A percentile compares a stretch with the other conserved stretches of the same genome.
Evolutionary conservation across 2,329 filamentous ascomycete genomes (phyloP).

Genomic region (Ramularia endophylla): DNA sequence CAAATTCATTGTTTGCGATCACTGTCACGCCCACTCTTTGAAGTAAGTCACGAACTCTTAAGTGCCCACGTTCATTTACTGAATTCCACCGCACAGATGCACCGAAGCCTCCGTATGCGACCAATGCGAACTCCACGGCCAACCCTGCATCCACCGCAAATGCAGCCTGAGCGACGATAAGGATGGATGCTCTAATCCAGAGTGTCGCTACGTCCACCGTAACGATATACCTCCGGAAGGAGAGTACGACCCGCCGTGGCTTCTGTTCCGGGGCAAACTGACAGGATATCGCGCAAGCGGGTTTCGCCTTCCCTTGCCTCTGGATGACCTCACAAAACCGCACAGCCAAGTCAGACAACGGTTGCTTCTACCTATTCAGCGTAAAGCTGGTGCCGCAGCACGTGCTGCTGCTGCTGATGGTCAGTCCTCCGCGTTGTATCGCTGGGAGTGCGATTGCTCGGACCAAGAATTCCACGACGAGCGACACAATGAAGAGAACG

Average conservation of each 20-base stretch:
- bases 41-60: too few relatives aligned
- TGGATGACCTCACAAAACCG: too few relatives aligned
- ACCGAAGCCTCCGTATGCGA: constrained; percentile 15
- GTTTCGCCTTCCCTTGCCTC: too few relatives aligned
- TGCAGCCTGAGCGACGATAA: constrained; percentile 4
- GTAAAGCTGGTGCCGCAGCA: too few relatives aligned
- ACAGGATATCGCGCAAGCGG: neutral
- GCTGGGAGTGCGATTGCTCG: too few relatives aligned
- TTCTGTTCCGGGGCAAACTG: constrained; percentile 1
- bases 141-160: constrained; percentile 11
- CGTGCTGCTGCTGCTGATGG: too few relatives aligned
- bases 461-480: too few relatives aligned
- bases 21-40: constrained; percentile 7
- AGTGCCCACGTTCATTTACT: too few relatives aligned
- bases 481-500: too few relatives aligned
- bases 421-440: too few relatives aligned
- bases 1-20: constrained; percentile 16
- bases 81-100: constrained; percentile 5
- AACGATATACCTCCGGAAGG: neutral
- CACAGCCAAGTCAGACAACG: too few relatives aligned
- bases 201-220: constrained; percentile 7
- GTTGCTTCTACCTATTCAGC: too few relatives aligned
- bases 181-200: constrained; percentile 3
- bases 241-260: neutral
- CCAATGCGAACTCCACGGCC: constrained; percentile 2